Base-by-base conservation (phyloP, 148 eudicot species). In the Amaranthus palmeri region DNA sequence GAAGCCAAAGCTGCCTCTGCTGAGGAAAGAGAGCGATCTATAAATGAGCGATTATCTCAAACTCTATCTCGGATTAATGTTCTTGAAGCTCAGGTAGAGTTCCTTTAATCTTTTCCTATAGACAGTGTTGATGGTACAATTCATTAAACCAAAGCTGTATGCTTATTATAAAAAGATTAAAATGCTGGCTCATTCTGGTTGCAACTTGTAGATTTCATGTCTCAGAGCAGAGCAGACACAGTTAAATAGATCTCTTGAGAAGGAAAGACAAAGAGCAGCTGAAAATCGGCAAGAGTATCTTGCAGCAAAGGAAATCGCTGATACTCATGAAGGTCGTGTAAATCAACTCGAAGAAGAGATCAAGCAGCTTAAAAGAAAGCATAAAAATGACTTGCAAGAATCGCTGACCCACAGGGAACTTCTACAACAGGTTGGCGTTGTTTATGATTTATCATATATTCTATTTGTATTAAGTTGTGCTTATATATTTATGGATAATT, bases 201-300 rank as follows among this genome's bases (percentile, higher is more conserved):
- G 18, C 53, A 72, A 55, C 61, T 79, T 79, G 82, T 81, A 95
- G 98, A 95, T 95, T 80, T 89, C 98, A 73, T 89, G 97, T 78
- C 88, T 88, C 61, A 86, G 98, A 74, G 85, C 98, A 42, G 98
- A 95, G 83, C 97, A 95, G 87, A 88, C 96, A 41, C 98, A 95
- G 76, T 73, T 91, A 60, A 81, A 86, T 61, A 90, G 81, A 82
- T 89, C 98, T 68, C 89, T 95, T 57, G 98, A 95, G 70, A 95
- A 95, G 78, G 98, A 95, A 81, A 91, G 98, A 85, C 98, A 95
- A 73, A 85, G 93, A 75, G 98, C 98, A 71, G 87, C 97, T 75
- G 98, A 95, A 72, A 79, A 78, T 77, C 85, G 97, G 82, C 98
- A 91, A 78, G 98, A 95, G 71, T 95, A 88, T 80, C 96, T 95